phyloP scores from a whole-genome alignment of 805 yeast genomes.

The Myxozyma neglecta region DNA sequence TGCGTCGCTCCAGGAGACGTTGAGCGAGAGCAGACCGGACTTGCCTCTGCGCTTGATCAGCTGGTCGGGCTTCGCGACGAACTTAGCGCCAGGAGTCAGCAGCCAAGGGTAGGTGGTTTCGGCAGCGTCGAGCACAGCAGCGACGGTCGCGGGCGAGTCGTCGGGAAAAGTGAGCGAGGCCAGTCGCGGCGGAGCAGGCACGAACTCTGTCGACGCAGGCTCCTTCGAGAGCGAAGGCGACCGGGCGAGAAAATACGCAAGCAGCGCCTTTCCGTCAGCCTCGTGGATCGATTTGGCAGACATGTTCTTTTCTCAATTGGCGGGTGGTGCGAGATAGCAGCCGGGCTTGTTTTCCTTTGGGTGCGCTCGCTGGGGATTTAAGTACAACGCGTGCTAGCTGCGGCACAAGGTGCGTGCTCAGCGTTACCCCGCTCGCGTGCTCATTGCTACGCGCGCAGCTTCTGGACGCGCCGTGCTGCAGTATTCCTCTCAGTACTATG shows the following conservation, averaged over 20 bases:
- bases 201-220: constrained; percentile 31
- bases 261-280: constrained; percentile 50
- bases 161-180: constrained; percentile 41
- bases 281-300: constrained; percentile 49
- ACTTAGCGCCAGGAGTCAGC: constrained; percentile 41
- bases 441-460: background rate
- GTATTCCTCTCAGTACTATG: background rate
- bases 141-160: constrained; percentile 32
- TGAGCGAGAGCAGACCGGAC: constrained; percentile 47
- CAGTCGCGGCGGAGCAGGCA: constrained; percentile 31
- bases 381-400: background rate
- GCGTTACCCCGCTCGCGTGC: constrained; percentile 6
- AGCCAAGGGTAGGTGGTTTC: constrained; percentile 48
- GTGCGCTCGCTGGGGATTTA: background rate
- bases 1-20: constrained; percentile 48
- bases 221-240: constrained; percentile 42
- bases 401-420: background rate
- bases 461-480: constrained; percentile 11
- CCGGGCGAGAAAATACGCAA: constrained; percentile 45
- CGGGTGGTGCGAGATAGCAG: constrained; percentile 2
- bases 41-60: constrained; percentile 50
- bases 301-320: constrained; percentile 35
- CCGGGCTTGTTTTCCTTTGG: background rate
- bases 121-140: constrained; percentile 39
- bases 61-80: constrained; percentile 51